Conservation (phyloP, 495 filamentous ascomycete genomes). For the Aspergillus heteromorphus region DNA sequence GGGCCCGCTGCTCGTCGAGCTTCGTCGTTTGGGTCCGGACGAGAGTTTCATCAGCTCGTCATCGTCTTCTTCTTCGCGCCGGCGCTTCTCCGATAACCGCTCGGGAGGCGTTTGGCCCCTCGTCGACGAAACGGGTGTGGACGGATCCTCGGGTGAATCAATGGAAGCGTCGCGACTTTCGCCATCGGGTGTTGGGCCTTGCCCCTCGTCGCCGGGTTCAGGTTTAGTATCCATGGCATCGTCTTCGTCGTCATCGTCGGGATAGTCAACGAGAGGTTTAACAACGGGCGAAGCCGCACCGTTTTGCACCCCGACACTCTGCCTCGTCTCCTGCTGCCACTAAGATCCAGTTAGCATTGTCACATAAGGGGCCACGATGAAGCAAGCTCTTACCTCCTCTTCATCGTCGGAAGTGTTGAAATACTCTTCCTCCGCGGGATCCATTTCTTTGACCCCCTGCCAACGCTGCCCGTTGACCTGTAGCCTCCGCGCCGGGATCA, state of each 20-base stretch:
- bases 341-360: slow-evolving; percentile 18
- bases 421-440: slow-evolving; percentile 86
- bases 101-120: slow-evolving; percentile 56
- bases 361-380: not conserved
- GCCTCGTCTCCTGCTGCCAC: slow-evolving; percentile 32
- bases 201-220: slow-evolving; percentile 15
- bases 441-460: slow-evolving; percentile 76
- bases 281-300: slow-evolving; percentile 49
- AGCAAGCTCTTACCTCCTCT: slow-evolving; percentile 54
- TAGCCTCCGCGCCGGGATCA: slow-evolving; percentile 45
- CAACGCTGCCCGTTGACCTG: slow-evolving; percentile 64
- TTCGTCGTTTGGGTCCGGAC: slow-evolving; percentile 60
- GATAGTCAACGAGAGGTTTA: slow-evolving; percentile 85
- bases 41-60: slow-evolving; percentile 74
- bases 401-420: slow-evolving; percentile 90
- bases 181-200: slow-evolving; percentile 9
- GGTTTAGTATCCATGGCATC: slow-evolving; percentile 49
- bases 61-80: slow-evolving; percentile 83
- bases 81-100: slow-evolving; percentile 81
- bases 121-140: slow-evolving; percentile 25
- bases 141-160: slow-evolving; percentile 22
- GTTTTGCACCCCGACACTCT: slow-evolving; percentile 21
- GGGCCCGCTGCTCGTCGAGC: slow-evolving; percentile 35
- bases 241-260: slow-evolving; percentile 78
- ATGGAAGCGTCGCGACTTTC: slow-evolving; percentile 15